Percentiles rank a stretch among this genome's conserved stretches.
Conservation (phyloP, 305 asterid species). For the Solanum hybrid region DNA sequence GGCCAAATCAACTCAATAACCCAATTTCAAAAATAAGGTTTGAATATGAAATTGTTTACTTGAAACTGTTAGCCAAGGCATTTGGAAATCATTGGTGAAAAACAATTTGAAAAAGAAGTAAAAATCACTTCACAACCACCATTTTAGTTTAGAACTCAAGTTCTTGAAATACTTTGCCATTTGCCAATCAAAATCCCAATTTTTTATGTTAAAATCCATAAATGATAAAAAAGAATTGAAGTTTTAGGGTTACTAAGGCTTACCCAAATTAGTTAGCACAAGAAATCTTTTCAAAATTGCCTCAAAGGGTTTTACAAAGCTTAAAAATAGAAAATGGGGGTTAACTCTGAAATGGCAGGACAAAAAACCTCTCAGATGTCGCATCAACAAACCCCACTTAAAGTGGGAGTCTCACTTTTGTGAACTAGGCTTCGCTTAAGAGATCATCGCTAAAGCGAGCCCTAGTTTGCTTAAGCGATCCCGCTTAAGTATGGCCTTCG, state of each 20-base stretch:
- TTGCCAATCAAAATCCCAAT: no score
- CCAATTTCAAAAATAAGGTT: background rate
- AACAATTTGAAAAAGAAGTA: background rate
- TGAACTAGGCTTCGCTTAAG: background rate
- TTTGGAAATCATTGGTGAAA: background rate
- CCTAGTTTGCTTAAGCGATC: no score
- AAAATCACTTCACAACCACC: background rate
- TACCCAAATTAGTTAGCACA: background rate
- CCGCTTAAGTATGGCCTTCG: no score
- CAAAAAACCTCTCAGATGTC: background rate
- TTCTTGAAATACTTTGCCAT: background rate
- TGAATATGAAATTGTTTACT: background rate
- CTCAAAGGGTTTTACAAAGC: background rate
- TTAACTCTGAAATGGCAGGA: background rate
- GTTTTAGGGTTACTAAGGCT: background rate
- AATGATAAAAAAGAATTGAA: no score
- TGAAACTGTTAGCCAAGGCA: background rate
- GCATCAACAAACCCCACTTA: background rate
- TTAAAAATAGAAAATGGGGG: background rate
- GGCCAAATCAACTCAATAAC: background rate
- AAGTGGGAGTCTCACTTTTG: background rate
- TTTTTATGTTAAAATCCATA: background rate
- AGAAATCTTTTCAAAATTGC: background rate
- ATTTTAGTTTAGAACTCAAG: background rate
- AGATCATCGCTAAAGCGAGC: no score